Evolutionary conservation across 352 stramenopile genomes (phyloP), one percentile per base, ranked within the genome.

Genomic region (Stephanocyclus meneghinianus): DNA sequence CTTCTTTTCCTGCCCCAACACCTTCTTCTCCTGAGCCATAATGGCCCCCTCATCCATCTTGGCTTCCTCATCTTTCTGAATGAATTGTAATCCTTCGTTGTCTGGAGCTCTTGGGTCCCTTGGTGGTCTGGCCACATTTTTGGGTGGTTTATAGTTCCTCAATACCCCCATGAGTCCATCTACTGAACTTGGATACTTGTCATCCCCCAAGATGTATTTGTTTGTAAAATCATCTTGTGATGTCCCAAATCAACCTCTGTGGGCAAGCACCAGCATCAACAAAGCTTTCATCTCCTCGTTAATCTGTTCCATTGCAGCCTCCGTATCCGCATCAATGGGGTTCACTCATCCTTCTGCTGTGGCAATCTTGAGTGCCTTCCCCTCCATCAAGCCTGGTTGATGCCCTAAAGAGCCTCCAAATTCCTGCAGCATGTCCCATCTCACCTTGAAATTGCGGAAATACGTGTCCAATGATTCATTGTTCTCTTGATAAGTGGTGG

Each of bases 381-480:
- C 65, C 18, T 30, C 64, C 0, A 73, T 73, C 21, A 73, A 35
- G 21, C 48, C 65, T 61, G 65, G 65, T 8, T 64, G 48, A 32
- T 61, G 9, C n/a, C n/a, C 30, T 37, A 73, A 30, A 9, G 4
- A 30, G 6, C 65, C 65, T 4, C 65, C 65, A 26, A 62, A 47
- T 1, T 63, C 26, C 18, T 63, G 4, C 10, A 73, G 7, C 10
- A 50, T 35, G 18, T 64, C 8, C 65, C 45, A 64, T 21, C 45
- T 1, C 1, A 9, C 16, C 10, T 64, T 21, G 29, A 47, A 63
- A 7, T 63, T 21, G 18, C 48, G n/a, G 6, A 65, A 47, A 13
- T 40, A 73, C 11, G 5, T 6, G 2, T 60, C 65, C 15, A 50
- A 50, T 6, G 65, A 48, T 44, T 45, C n/a, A 30, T 26, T 26